Evolutionary conservation across 73 alveolate species (phyloP).

Genomic region (Paramecium biaurelia): DNA sequence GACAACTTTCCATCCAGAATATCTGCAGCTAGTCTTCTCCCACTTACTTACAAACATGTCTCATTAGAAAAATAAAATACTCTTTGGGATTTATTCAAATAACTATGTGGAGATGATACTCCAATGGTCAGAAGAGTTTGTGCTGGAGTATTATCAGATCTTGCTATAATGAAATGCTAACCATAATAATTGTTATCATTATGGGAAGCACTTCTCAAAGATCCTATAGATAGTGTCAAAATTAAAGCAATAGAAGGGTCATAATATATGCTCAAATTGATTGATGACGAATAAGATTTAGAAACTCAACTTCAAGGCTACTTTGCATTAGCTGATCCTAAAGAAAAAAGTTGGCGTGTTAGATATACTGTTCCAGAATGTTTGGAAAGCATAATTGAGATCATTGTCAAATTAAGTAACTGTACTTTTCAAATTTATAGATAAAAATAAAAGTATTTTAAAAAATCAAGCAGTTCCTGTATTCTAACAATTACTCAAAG

Average conservation of each 20-base stretch:
- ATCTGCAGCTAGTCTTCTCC: slow-evolving; percentile 56
- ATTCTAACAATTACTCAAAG: slow-evolving; percentile 46
- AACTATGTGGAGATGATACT: slow-evolving; percentile 62
- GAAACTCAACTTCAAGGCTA: slow-evolving; percentile 23
- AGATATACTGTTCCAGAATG: slow-evolving; percentile 63
- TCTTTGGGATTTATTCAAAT: slow-evolving; percentile 33
- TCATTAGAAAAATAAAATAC: neutral
- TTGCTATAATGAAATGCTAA: slow-evolving; percentile 31
- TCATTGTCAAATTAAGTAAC: neutral
- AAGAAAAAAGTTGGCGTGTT: slow-evolving; percentile 64
- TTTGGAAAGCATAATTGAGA: slow-evolving; percentile 33
- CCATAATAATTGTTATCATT: neutral
- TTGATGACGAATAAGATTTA: slow-evolving; percentile 39
- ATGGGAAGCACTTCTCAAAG: slow-evolving; percentile 53
- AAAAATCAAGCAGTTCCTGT: slow-evolving; percentile 51
- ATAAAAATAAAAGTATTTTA: slow-evolving; percentile 40
- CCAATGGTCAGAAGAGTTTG: slow-evolving; percentile 66
- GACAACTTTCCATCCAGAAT: slow-evolving; percentile 64
- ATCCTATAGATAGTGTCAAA: slow-evolving; percentile 53
- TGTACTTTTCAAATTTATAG: neutral
- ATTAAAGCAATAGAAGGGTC: slow-evolving; percentile 67
- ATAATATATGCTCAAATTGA: slow-evolving; percentile 39
- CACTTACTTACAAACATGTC: slow-evolving; percentile 35
- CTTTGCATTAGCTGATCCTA: slow-evolving; percentile 31
- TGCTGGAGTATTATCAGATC: slow-evolving; percentile 54